phyloP scores from a whole-genome alignment of 2,329 filamentous ascomycete genomes.

The Calonectria pseudoturangicola region DNA sequence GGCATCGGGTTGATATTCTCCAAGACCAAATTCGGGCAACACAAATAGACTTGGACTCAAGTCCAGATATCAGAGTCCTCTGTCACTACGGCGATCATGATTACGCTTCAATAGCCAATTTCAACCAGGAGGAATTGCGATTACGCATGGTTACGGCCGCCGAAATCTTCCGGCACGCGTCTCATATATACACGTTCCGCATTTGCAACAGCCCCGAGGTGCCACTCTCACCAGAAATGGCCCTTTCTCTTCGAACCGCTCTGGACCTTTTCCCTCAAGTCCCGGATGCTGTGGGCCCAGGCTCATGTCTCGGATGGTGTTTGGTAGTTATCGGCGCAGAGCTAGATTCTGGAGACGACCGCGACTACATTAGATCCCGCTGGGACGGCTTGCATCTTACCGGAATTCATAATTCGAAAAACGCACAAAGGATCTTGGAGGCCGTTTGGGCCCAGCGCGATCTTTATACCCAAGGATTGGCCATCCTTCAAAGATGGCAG shows the following conservation, averaged over 20 bases:
- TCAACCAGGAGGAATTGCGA: conserved; percentile 12
- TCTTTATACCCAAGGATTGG: neutral
- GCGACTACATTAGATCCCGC: conserved; percentile 10
- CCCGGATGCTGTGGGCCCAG: conserved; percentile 7
- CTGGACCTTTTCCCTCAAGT: conserved; percentile 15
- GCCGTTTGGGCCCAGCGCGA: conserved; percentile 13
- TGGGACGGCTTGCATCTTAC: conserved; percentile 13
- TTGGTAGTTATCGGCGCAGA: neutral
- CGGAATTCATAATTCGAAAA: conserved; percentile 14
- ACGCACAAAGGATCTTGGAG: conserved; percentile 11
- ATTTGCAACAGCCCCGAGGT: conserved; percentile 13
- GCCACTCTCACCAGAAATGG: neutral
- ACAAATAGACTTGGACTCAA: conserved; percentile 4
- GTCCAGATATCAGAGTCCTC: neutral
- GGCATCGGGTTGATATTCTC: neutral
- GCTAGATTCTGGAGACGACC: conserved; percentile 12
- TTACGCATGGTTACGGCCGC: conserved; percentile 8
- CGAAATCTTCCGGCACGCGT: conserved; percentile 7
- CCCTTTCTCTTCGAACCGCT: neutral
- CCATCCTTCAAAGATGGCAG: conserved; percentile 11
- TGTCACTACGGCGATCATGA: neutral
- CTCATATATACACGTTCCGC: conserved; percentile 5
- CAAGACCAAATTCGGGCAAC: conserved; percentile 13
- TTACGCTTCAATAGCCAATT: neutral
- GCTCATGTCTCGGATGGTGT: conserved; percentile 13